Conservation (phyloP, 2,329 filamentous ascomycete genomes). For the Xylariaceae sp. region DNA sequence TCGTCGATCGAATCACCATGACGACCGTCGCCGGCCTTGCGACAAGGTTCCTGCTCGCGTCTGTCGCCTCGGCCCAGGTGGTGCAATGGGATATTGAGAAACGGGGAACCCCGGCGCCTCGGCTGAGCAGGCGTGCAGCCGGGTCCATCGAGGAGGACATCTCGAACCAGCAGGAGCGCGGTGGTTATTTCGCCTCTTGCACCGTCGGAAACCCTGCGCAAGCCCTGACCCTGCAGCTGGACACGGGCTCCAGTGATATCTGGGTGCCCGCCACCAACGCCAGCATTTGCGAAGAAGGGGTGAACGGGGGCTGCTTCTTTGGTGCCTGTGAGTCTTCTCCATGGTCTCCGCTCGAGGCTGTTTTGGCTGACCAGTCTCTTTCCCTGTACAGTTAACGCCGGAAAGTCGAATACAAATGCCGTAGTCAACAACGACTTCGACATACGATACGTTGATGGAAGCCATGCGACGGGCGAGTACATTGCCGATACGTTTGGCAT, state of each 20-base stretch:
- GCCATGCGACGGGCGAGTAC: conserved; percentile 54
- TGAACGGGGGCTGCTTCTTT: conserved; percentile 38
- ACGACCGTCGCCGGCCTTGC: conserved; percentile 24
- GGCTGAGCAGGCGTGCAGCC: conserved; percentile 37
- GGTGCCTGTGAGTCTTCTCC: conserved; percentile 43
- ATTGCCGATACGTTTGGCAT: conserved; percentile 55
- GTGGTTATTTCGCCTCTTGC: conserved; percentile 55
- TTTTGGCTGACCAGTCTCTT: conserved; percentile 19
- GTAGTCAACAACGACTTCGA: conserved; percentile 44
- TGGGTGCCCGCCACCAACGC: conserved; percentile 50
- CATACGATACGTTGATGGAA: conserved; percentile 60
- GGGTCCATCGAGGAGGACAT: conserved; percentile 42
- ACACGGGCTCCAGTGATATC: conserved; percentile 63
- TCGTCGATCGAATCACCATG: conserved; percentile 19
- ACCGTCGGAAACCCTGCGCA: conserved; percentile 56
- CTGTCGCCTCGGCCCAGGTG: conserved; percentile 34
- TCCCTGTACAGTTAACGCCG: conserved; percentile 40
- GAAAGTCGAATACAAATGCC: conserved; percentile 45
- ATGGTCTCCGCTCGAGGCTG: neutral
- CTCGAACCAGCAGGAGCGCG: conserved; percentile 41
- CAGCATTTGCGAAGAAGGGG: conserved; percentile 37
- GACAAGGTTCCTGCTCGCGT: conserved; percentile 30
- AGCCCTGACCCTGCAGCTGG: conserved; percentile 54
- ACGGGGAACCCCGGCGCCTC: conserved; percentile 29
- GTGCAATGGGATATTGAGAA: conserved; percentile 48